These are phyloP conservation scores for Hygrophila difformis DNA, from an alignment of 257 asterid species.

Conservation along the genomic window DNA sequence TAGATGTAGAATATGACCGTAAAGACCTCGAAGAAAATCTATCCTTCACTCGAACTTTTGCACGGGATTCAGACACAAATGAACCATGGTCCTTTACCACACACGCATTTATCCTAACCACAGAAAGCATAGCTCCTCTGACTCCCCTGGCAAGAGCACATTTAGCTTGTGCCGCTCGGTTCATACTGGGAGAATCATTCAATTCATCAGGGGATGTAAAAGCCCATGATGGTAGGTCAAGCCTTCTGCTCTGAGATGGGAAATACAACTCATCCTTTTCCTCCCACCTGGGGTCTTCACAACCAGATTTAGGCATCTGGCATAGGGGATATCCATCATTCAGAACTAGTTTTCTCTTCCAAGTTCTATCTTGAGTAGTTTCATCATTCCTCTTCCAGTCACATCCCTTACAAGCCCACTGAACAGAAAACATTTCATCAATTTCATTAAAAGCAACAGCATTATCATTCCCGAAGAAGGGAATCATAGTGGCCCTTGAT, in stretches of 20 bases:
- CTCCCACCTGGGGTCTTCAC: slow-evolving; percentile 88
- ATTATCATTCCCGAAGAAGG: slow-evolving; percentile 41
- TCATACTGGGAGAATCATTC: slow-evolving; percentile 40
- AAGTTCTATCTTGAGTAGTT: slow-evolving; percentile 50
- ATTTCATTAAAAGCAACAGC: slow-evolving; percentile 27
- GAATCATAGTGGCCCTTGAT: slow-evolving; percentile 21
- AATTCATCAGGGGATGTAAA: slow-evolving; percentile 73
- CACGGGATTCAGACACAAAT: slow-evolving; percentile 67
- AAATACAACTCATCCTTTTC: slow-evolving; percentile 65
- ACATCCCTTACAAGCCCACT: slow-evolving; percentile 89
- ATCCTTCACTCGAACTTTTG: slow-evolving; percentile 67
- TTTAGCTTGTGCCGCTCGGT: slow-evolving; percentile 44
- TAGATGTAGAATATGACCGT: slow-evolving; percentile 33
- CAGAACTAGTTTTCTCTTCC: slow-evolving; percentile 72
- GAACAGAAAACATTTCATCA: slow-evolving; percentile 51
- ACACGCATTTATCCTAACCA: slow-evolving; percentile 93
- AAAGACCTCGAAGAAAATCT: slow-evolving; percentile 52
- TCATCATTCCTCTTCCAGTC: slow-evolving; percentile 96
- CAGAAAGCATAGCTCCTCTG: slow-evolving; percentile 81
- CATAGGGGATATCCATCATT: slow-evolving; percentile 90
- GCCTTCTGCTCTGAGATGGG: slow-evolving; percentile 65
- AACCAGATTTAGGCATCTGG: slow-evolving; percentile 74
- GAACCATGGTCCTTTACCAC: slow-evolving; percentile 93
- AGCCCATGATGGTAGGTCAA: slow-evolving; percentile 93
- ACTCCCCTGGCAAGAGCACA: slow-evolving; percentile 47